These are phyloP conservation scores for Pseudocercospora macadamiae DNA, from an alignment of 2,329 filamentous ascomycete genomes.

Conservation along the genomic window DNA sequence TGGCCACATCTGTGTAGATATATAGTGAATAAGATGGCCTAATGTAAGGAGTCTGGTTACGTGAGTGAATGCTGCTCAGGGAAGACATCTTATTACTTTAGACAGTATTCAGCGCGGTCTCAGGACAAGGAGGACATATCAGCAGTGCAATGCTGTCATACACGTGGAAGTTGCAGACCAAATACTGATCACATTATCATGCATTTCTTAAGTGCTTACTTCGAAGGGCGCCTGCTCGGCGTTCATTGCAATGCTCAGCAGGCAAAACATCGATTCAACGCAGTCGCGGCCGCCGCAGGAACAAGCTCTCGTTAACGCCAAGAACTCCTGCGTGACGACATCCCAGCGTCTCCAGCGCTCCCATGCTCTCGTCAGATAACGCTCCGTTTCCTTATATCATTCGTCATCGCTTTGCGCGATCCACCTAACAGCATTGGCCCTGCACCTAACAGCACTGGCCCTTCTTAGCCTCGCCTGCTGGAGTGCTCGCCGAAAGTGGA, in stretches of 20 bases:
- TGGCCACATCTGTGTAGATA: no score
- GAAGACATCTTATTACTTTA: no score
- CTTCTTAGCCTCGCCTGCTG: constrained; percentile 77
- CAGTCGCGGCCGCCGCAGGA: not conserved
- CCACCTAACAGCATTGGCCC: no score
- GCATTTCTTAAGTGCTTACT: not conserved
- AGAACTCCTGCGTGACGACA: not conserved
- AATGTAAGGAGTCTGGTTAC: no score
- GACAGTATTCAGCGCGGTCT: no score
- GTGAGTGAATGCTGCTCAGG: no score
- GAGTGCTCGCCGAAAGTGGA: constrained; percentile 81
- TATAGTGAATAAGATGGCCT: no score
- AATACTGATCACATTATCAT: not conserved
- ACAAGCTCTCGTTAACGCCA: not conserved
- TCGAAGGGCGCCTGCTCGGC: not conserved
- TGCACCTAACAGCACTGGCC: constrained; percentile 69
- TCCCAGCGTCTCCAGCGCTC: constrained; percentile 1
- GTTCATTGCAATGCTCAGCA: not conserved
- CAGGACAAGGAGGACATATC: no score
- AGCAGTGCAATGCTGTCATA: no score
- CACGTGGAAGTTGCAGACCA: not conserved
- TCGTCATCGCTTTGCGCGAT: not conserved
- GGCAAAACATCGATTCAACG: not conserved
- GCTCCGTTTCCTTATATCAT: constrained; percentile 44
- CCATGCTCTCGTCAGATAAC: not conserved